Evolutionary conservation across 441 rosid species (phyloP), one percentile per base, ranked within the genome.

Genomic region (Erysimum pusillum): DNA sequence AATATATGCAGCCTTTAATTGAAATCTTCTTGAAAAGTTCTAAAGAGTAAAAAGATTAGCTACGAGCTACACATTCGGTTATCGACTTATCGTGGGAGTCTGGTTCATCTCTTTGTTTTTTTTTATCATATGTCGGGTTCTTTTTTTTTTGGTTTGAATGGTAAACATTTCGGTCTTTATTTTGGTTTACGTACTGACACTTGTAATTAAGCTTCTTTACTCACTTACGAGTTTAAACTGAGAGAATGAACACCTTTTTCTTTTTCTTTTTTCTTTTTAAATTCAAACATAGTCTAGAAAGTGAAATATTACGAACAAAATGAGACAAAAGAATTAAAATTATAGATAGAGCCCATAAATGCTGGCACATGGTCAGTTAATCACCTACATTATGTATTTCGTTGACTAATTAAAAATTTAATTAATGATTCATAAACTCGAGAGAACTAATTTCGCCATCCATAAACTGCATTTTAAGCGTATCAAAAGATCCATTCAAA

Each of bases 331-430:
- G 15, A 13, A 45, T 46, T 54, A 14, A 5, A 36, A 13, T 58
- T 46, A 5, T 54, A 14, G 57, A 46, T 63, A 35, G 15, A 36
- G n/a, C 7, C 76, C 73, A 77, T 77, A 64, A 73, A 73, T 78
- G 81, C 74, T 52, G 73, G 74, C 78, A 73, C 77, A 59, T 78
- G 81, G 65, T 73, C 78, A 36, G 69, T 73, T 61, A 12, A 60
- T 17, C 53, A 18, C 61, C 59, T 13, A 61, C 78, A 73, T 48
- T 36, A 56, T 42, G n/a, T n/a, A n/a, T n/a, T 52, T 41, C 80
- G 62, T 71, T 77, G 68, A 65, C 68, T 64, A 57, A 57, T n/a
- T 7, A 56, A 15, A 70, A 7, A 28, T 2, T 13, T 6, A 3
- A 38, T 9, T 56, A 76, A 53, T 11, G 34, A 7, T 15, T 32